Percentiles rank a stretch among this genome's conserved stretches.
Conservation (phyloP, 2,329 filamentous ascomycete genomes). For the Helminthosporium solani region DNA sequence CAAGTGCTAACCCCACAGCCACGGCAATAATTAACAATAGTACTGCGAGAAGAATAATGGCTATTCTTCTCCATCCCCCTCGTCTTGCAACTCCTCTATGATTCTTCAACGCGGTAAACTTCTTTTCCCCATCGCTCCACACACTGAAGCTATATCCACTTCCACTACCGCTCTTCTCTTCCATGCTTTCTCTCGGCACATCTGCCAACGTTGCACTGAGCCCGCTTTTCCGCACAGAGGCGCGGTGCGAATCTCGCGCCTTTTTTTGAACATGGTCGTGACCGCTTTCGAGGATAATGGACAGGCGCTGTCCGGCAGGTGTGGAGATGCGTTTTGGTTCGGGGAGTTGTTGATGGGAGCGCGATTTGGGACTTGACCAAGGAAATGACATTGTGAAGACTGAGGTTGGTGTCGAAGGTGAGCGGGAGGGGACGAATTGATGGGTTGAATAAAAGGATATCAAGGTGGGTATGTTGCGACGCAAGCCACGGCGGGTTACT, state of each 20-base stretch:
- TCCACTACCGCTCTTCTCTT: slow-evolving; percentile 24
- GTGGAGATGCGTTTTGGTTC: slow-evolving; percentile 46
- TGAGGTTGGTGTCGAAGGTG: neutral
- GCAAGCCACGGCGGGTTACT: neutral
- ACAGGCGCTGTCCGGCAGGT: slow-evolving; percentile 45
- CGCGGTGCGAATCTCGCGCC: slow-evolving; percentile 17
- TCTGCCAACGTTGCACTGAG: slow-evolving; percentile 28
- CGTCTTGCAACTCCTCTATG: slow-evolving; percentile 28
- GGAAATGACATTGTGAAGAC: slow-evolving; percentile 23
- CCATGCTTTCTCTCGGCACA: slow-evolving; percentile 33
- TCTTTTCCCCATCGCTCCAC: slow-evolving; percentile 40
- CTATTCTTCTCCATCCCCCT: slow-evolving; percentile 45
- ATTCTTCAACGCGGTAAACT: slow-evolving; percentile 30
- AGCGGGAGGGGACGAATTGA: neutral
- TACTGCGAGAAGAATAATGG: slow-evolving; percentile 36
- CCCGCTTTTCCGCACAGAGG: slow-evolving; percentile 23
- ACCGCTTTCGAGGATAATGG: slow-evolving; percentile 43
- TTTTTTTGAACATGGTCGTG: slow-evolving; percentile 11
- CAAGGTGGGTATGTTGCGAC: neutral
- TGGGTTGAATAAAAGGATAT: neutral
- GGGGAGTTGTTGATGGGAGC: slow-evolving; percentile 28
- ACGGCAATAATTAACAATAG: slow-evolving; percentile 41
- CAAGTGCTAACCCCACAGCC: slow-evolving; percentile 46
- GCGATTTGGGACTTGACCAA: slow-evolving; percentile 21
- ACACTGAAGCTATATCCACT: slow-evolving; percentile 39